Conservation (phyloP, 352 stramenopile genomes). For the Phytophthora lateralis region DNA sequence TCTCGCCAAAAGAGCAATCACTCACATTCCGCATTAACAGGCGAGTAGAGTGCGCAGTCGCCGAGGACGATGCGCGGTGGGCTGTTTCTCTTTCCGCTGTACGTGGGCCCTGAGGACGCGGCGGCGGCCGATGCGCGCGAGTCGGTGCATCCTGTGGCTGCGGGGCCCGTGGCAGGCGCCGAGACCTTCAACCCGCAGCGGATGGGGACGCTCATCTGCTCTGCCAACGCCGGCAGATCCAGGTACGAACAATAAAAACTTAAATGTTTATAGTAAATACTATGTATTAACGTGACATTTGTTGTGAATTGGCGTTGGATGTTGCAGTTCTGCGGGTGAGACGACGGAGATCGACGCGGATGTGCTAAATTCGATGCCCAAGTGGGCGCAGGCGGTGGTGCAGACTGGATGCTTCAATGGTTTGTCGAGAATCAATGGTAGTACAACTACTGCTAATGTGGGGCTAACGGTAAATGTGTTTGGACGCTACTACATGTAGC, state of each 20-base stretch:
- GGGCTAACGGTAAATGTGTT: conserved; percentile 1
- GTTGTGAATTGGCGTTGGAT: background rate
- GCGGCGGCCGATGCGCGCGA: conserved; percentile 29
- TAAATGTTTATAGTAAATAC: conserved; percentile 1
- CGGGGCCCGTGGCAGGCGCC: conserved; percentile 4
- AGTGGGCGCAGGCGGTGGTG: conserved; percentile 62
- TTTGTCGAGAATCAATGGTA: conserved; percentile 13
- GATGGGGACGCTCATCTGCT: conserved; percentile 46
- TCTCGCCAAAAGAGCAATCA: conserved; percentile 23
- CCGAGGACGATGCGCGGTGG: conserved; percentile 51
- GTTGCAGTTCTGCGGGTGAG: conserved; percentile 18
- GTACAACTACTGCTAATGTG: background rate
- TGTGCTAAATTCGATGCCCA: conserved; percentile 49
- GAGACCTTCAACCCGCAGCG: conserved; percentile 42
- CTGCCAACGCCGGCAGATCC: conserved; percentile 37
- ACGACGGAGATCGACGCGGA: conserved; percentile 39
- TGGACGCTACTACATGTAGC: conserved; percentile 2
- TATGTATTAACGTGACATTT: background rate
- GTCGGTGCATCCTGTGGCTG: conserved; percentile 26
- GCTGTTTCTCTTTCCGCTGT: conserved; percentile 63
- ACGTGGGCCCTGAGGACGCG: conserved; percentile 38
- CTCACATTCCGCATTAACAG: conserved; percentile 31
- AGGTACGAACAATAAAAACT: conserved; percentile 34
- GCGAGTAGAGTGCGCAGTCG: conserved; percentile 7
- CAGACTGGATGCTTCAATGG: conserved; percentile 58